These are phyloP conservation scores for Silene noctiflora DNA, from an alignment of 179 eudicot species.

Conservation along the genomic window DNA sequence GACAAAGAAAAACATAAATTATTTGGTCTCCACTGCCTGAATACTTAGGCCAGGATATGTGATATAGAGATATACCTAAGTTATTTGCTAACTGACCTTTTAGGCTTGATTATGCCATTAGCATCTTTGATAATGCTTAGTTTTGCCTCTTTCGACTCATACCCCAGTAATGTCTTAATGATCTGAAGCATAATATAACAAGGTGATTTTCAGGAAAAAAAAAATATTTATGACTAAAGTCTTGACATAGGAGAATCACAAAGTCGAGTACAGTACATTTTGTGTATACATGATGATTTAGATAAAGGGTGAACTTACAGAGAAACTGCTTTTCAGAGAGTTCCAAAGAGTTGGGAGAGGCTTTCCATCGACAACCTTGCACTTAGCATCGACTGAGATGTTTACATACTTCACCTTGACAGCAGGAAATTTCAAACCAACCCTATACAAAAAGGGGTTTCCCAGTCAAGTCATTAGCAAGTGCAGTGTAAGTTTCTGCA, in stretches of 20 bases:
- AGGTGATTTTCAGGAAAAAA: background rate
- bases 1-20: too few relatives aligned
- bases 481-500: background rate
- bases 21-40: background rate
- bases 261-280: background rate
- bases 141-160: slow-evolving; percentile 47
- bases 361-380: slow-evolving; percentile 79
- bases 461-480: background rate
- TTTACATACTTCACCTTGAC: slow-evolving; percentile 63
- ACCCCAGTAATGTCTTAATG: slow-evolving; percentile 47
- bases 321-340: slow-evolving; percentile 44
- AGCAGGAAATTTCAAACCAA: slow-evolving; percentile 56
- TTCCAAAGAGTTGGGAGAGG: slow-evolving; percentile 93
- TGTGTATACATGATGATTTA: background rate
- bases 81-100: slow-evolving; percentile 44
- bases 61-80: background rate
- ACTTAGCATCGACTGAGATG: slow-evolving; percentile 61
- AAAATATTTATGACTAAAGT: background rate
- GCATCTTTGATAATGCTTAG: slow-evolving; percentile 52
- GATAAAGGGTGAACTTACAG: slow-evolving; percentile 35
- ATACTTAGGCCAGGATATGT: background rate
- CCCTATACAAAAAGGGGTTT: slow-evolving; percentile 38
- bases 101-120: slow-evolving; percentile 73
- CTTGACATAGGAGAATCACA: background rate
- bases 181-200: slow-evolving; percentile 33